Evolutionary conservation across 805 yeast species (phyloP).

Genomic region (Sugiyamaella valdiviana): DNA sequence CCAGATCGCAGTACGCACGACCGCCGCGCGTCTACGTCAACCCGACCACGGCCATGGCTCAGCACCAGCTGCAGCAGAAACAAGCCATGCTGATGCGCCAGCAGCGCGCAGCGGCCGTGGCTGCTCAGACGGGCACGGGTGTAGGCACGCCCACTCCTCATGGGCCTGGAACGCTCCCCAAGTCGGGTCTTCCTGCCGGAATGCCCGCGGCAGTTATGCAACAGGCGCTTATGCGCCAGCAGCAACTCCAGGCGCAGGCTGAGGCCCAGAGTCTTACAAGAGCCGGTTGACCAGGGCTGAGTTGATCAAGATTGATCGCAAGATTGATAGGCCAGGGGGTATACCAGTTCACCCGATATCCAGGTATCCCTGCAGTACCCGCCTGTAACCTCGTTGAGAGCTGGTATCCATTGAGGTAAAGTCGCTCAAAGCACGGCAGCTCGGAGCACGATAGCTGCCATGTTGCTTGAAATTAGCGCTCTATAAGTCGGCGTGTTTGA

Average conservation of each 20-base stretch:
- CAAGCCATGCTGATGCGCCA: slow-evolving; percentile 12
- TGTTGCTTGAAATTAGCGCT: too few species aligned
- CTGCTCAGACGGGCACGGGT: slow-evolving; percentile 1
- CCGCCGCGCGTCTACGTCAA: slow-evolving; percentile 27
- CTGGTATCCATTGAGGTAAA: too few species aligned
- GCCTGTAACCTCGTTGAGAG: too few species aligned
- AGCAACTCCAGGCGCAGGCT: slow-evolving; percentile 14
- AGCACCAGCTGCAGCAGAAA: slow-evolving; percentile 10
- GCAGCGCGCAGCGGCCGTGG: slow-evolving; percentile 7
- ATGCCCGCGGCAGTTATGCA: background rate
- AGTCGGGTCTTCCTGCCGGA: background rate
- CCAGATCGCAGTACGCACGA: slow-evolving; percentile 25
- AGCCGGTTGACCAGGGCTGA: slow-evolving; percentile 10
- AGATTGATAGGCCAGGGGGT: too few species aligned
- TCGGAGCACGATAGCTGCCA: too few species aligned
- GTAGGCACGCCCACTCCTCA: background rate
- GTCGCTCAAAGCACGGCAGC: too few species aligned
- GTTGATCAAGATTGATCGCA: background rate
- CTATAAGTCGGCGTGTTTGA: too few species aligned
- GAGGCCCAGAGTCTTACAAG: slow-evolving; percentile 17
- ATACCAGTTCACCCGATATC: too few species aligned
- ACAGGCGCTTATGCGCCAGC: slow-evolving; percentile 1
- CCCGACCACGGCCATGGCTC: slow-evolving; percentile 12
- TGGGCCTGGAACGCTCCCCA: background rate
- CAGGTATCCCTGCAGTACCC: too few species aligned